Percentiles rank a stretch among this genome's conserved stretches.
These are phyloP conservation scores for Rhizophagus sp. DNA, from an alignment of 192 early-diverging fungal species.

Conservation along the genomic window DNA sequence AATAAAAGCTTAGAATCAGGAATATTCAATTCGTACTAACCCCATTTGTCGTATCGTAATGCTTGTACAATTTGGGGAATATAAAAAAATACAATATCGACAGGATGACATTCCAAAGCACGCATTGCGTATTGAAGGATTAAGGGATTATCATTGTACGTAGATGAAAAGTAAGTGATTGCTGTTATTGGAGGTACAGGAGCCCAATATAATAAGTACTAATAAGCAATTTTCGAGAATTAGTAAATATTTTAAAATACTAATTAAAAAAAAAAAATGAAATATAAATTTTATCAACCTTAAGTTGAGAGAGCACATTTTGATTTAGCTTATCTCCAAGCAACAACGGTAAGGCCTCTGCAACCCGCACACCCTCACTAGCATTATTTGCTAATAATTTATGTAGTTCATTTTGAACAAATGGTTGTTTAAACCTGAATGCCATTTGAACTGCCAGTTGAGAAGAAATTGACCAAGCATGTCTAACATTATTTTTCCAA, in stretches of 20 bases:
- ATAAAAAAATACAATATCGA: slow-evolving; percentile 98
- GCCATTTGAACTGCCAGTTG: slow-evolving; percentile 76
- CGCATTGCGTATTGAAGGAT: slow-evolving; percentile 94
- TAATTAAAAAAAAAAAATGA: neutral
- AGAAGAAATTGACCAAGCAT: slow-evolving; percentile 88
- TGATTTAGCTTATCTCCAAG: slow-evolving; percentile 61
- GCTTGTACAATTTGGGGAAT: slow-evolving; percentile 98
- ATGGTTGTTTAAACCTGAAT: slow-evolving; percentile 70
- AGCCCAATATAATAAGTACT: slow-evolving; percentile 87
- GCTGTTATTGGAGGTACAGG: slow-evolving; percentile 90
- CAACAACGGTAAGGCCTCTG: slow-evolving; percentile 74
- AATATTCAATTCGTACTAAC: neutral
- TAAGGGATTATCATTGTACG: slow-evolving; percentile 78
- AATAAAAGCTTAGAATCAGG: neutral
- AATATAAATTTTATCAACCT: slow-evolving; percentile 6
- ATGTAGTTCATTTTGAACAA: slow-evolving; percentile 66
- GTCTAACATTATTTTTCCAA: slow-evolving; percentile 74
- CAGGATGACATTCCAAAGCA: slow-evolving; percentile 84
- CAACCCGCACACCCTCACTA: slow-evolving; percentile 64
- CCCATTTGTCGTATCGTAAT: slow-evolving; percentile 76
- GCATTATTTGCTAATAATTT: slow-evolving; percentile 63
- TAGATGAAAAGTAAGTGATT: slow-evolving; percentile 73
- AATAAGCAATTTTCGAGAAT: neutral
- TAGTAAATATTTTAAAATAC: neutral
- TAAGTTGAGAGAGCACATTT: slow-evolving; percentile 37